phyloP scores from a whole-genome alignment of 495 filamentous ascomycete genomes.

The Cenococcum geophilum region DNA sequence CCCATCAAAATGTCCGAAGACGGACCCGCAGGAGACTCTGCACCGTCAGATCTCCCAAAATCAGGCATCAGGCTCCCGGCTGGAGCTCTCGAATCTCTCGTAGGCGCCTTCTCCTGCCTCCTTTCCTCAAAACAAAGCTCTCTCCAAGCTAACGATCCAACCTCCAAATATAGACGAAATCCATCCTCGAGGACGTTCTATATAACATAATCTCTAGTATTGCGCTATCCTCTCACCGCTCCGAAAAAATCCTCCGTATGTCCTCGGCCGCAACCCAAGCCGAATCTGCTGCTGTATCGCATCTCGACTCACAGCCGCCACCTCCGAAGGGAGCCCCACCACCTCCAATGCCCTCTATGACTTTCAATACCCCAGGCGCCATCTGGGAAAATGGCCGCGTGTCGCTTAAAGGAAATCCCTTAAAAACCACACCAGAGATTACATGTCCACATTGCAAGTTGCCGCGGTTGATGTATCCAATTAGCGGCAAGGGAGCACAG shows the following conservation, averaged over 20 bases:
- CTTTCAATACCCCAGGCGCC: conserved; percentile 63
- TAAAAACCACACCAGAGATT: conserved; percentile 66
- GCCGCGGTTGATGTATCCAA: conserved; percentile 40
- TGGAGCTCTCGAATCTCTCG: conserved; percentile 20
- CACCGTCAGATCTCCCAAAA: conserved; percentile 7
- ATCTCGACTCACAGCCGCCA: conserved; percentile 42
- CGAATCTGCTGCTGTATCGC: conserved; percentile 54
- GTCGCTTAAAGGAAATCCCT: conserved; percentile 66
- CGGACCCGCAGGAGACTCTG: conserved; percentile 19
- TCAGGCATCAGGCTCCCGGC: conserved; percentile 12
- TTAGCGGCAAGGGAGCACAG: conserved; percentile 34
- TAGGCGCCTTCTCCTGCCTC: conserved; percentile 6
- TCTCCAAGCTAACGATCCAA: conserved; percentile 12
- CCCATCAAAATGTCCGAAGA: conserved; percentile 29
- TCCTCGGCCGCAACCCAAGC: conserved; percentile 54
- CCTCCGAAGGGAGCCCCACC: conserved; percentile 28
- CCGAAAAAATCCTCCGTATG: conserved; percentile 52
- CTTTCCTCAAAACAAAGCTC: neutral
- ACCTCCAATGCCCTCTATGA: conserved; percentile 21
- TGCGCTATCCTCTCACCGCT: conserved; percentile 41
- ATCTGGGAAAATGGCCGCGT: conserved; percentile 68
- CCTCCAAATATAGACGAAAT: conserved; percentile 11
- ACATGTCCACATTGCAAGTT: conserved; percentile 43
- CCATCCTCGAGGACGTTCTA: conserved; percentile 41
- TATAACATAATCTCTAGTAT: conserved; percentile 44